Percentiles rank a stretch among this genome's conserved stretches.
phyloP scores from a whole-genome alignment of 108 stramenopile species.

The Conticribra weissflogii region DNA sequence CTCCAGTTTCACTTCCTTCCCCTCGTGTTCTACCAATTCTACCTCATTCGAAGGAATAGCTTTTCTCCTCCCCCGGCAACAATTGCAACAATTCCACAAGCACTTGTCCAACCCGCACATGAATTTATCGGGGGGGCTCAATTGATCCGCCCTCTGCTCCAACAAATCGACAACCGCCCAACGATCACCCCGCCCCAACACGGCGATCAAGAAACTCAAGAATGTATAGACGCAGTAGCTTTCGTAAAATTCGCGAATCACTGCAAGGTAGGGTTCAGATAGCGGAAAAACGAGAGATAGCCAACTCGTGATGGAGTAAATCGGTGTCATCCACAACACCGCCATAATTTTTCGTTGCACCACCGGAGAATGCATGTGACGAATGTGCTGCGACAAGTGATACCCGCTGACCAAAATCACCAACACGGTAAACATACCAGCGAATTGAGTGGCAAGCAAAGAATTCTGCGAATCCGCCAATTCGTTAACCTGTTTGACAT shows the following conservation, averaged over 20 bases:
- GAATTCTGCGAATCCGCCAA: conserved; percentile 48
- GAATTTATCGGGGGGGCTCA: conserved; percentile 42
- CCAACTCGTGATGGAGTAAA: conserved; percentile 81
- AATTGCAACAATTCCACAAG: conserved; percentile 13
- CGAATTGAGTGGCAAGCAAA: conserved; percentile 65
- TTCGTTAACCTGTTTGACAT: conserved; percentile 31
- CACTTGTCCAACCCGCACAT: conserved; percentile 6
- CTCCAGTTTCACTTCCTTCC: not conserved
- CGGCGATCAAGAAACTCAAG: conserved; percentile 49
- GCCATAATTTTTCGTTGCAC: conserved; percentile 87
- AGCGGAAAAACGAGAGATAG: conserved; percentile 65
- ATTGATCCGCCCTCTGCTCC: conserved; percentile 30
- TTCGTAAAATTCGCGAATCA: conserved; percentile 83
- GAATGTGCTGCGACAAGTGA: conserved; percentile 80
- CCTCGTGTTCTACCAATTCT: not conserved
- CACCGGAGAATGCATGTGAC: conserved; percentile 78
- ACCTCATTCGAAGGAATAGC: not conserved
- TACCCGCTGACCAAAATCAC: conserved; percentile 78
- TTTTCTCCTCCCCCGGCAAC: conserved; percentile 6
- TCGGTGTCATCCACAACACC: conserved; percentile 92
- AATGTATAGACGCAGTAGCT: conserved; percentile 62
- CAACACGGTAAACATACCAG: conserved; percentile 81
- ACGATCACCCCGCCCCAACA: conserved; percentile 56
- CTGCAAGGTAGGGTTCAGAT: conserved; percentile 64
- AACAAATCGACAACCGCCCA: conserved; percentile 39